Conservation (phyloP, 2,329 filamentous ascomycete genomes). For the Cercospora janseana region DNA sequence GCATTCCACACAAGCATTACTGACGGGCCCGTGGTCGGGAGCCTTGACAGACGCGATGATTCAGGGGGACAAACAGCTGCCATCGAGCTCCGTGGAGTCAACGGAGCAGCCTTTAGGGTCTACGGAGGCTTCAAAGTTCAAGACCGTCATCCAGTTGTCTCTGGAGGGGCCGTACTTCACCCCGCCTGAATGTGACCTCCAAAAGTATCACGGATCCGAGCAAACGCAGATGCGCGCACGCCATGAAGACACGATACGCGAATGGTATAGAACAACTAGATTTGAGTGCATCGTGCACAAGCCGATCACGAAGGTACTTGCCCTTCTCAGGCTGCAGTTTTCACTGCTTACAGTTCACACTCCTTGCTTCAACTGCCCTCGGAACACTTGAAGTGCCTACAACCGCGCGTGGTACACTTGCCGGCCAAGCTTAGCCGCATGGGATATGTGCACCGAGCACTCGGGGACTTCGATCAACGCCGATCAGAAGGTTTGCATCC, state of each 20-base stretch:
- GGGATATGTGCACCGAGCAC: slow-evolving; percentile 6
- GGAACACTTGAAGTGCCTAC: neutral
- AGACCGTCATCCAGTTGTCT: neutral
- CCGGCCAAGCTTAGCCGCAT: slow-evolving; percentile 6
- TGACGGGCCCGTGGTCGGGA: too few relatives aligned
- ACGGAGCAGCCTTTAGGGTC: too few relatives aligned
- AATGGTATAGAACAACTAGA: slow-evolving; percentile 5
- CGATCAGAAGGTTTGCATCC: slow-evolving; percentile 7
- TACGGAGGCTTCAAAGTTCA: too few relatives aligned
- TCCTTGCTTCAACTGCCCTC: slow-evolving; percentile 3
- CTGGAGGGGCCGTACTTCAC: neutral
- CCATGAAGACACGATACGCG: neutral
- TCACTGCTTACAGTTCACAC: neutral
- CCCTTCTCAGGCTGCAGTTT: neutral
- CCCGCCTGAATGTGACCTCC: neutral
- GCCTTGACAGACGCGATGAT: too few relatives aligned
- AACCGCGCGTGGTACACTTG: slow-evolving; percentile 7
- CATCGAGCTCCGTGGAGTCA: too few relatives aligned
- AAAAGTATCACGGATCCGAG: too few relatives aligned
- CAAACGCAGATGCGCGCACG: too few relatives aligned
- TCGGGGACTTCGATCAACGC: slow-evolving; percentile 14
- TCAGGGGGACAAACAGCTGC: too few relatives aligned
- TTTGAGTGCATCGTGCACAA: slow-evolving; percentile 13
- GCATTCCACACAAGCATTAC: too few relatives aligned
- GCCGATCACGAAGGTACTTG: slow-evolving; percentile 10